Evolutionary conservation across 331 rosid species (phyloP).

Genomic region (Malus hybrid): DNA sequence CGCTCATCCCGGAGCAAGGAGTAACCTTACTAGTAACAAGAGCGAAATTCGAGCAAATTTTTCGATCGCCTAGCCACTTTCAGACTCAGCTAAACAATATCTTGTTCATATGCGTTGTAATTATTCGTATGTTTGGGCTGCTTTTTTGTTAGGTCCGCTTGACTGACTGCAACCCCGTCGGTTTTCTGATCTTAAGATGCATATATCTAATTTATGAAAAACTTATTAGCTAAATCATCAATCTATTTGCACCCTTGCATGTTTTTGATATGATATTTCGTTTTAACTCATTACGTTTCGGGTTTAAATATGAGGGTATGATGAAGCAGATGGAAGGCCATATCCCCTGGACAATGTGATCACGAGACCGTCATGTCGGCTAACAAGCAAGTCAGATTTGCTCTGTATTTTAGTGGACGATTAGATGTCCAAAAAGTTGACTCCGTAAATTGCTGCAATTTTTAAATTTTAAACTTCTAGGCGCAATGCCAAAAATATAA

Average conservation of each 20-base stretch:
- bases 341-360: too few relatives aligned
- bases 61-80: background rate
- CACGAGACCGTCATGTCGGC: too few relatives aligned
- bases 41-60: background rate
- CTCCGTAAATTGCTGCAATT: too few relatives aligned
- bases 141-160: slow-evolving; percentile 8
- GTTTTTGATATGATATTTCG: too few relatives aligned
- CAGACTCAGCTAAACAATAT: background rate
- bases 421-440: too few relatives aligned
- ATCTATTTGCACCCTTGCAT: background rate
- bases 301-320: too few relatives aligned
- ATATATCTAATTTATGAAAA: background rate
- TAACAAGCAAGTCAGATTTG: too few relatives aligned
- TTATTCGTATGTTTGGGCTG: background rate
- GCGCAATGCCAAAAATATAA: too few relatives aligned
- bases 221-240: background rate
- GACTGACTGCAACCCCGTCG: background rate
- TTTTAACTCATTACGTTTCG: too few relatives aligned
- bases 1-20: slow-evolving; percentile 87
- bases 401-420: too few relatives aligned
- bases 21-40: slow-evolving; percentile 15
- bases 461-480: too few relatives aligned
- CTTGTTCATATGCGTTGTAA: slow-evolving; percentile 1
- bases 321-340: too few relatives aligned
- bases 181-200: background rate